Conservation (phyloP, 495 filamentous ascomycete species). For the Podospora tetraspora region DNA sequence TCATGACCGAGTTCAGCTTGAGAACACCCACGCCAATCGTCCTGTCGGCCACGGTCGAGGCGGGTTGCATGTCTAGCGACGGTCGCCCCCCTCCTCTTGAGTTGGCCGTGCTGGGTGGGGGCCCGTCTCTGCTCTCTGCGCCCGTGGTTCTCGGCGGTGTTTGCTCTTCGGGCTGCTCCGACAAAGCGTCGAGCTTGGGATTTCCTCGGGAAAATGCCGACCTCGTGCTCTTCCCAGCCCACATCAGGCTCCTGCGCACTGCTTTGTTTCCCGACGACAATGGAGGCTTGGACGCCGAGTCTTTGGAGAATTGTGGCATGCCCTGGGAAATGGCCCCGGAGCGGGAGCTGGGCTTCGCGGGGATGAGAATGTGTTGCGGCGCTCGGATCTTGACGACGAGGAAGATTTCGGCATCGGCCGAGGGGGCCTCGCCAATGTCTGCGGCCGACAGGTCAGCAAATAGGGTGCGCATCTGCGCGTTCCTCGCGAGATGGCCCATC, state of each 20-base stretch:
- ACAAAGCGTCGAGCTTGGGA: slow-evolving; percentile 44
- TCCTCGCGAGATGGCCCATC: slow-evolving; percentile 52
- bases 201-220: slow-evolving; percentile 43
- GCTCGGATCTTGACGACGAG: slow-evolving; percentile 78
- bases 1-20: slow-evolving; percentile 72
- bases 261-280: slow-evolving; percentile 45
- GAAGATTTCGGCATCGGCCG: slow-evolving; percentile 63
- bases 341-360: slow-evolving; percentile 42
- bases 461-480: slow-evolving; percentile 69
- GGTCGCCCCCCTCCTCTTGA: slow-evolving; percentile 41
- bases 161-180: slow-evolving; percentile 43
- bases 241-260: slow-evolving; percentile 81
- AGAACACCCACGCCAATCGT: slow-evolving; percentile 77
- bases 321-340: slow-evolving; percentile 37
- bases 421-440: slow-evolving; percentile 75
- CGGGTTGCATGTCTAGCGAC: slow-evolving; percentile 43
- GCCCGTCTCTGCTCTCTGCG: slow-evolving; percentile 40
- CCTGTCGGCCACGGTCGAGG: slow-evolving; percentile 43
- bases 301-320: slow-evolving; percentile 34
- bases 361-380: slow-evolving; percentile 47
- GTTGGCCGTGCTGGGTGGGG: slow-evolving; percentile 52
- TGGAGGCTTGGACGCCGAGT: slow-evolving; percentile 34
- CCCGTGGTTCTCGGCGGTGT: slow-evolving; percentile 23
- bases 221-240: slow-evolving; percentile 54
- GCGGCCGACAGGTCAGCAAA: slow-evolving; percentile 77